Percentiles rank a stretch among this genome's conserved stretches.
phyloP scores from a whole-genome alignment of 768 basidiomycete species.

The Daedalea quercina region DNA sequence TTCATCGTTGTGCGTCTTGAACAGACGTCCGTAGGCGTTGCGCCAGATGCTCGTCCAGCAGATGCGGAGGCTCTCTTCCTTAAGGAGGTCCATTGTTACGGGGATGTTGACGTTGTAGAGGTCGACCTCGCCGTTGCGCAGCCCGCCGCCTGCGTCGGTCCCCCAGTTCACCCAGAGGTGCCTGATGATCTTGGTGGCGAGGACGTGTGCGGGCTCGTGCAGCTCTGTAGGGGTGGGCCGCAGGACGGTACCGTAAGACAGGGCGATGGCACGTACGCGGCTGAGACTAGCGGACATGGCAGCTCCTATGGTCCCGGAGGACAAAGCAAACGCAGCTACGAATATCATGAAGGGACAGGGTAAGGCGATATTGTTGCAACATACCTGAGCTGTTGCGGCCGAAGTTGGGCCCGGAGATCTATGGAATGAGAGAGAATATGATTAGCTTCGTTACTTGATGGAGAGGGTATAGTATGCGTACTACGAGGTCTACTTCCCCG shows the following conservation, averaged over 20 bases:
- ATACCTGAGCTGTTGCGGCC: conserved; percentile 58
- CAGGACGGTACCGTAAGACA: conserved; percentile 80
- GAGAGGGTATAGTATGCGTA: conserved; percentile 28
- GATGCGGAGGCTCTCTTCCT: conserved; percentile 55
- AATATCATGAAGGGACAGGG: not conserved
- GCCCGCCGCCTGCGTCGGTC: conserved; percentile 43
- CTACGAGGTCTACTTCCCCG: conserved; percentile 84
- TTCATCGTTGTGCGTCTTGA: conserved; percentile 38
- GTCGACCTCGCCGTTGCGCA: conserved; percentile 62
- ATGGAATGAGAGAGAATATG: not conserved
- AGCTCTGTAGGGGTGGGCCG: conserved; percentile 56
- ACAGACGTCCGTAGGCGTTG: conserved; percentile 77
- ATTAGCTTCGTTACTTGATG: not conserved
- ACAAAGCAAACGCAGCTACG: conserved; percentile 77
- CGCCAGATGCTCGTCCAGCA: conserved; percentile 84
- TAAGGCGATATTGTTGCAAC: not conserved
- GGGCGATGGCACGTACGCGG: conserved; percentile 67
- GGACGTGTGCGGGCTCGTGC: conserved; percentile 65
- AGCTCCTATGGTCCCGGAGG: conserved; percentile 90
- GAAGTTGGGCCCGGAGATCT: conserved; percentile 84
- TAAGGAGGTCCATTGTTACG: conserved; percentile 58
- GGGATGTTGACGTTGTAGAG: conserved; percentile 88
- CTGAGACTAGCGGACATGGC: conserved; percentile 77
- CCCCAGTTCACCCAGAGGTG: conserved; percentile 88
- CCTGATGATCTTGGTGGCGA: conserved; percentile 60